These are phyloP conservation scores for Paraconiothyrium brasiliense DNA, from an alignment of 2,329 filamentous ascomycete species.

Conservation along the genomic window DNA sequence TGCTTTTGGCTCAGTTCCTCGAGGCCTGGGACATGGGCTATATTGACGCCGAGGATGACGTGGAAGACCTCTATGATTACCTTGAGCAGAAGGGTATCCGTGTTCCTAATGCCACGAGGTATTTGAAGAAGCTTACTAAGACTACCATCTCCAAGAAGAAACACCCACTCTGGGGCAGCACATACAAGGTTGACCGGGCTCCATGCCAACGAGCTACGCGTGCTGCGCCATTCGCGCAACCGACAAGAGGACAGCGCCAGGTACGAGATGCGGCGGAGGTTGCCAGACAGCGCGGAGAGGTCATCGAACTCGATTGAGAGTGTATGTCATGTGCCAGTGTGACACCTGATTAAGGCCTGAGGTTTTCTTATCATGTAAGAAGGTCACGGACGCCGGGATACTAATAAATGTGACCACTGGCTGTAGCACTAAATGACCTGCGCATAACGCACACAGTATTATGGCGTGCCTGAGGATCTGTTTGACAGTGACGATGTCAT, in stretches of 20 bases:
- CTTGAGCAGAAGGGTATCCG: constrained; percentile 18
- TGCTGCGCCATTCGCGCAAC: too few species aligned
- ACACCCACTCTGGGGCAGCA: constrained; percentile 1
- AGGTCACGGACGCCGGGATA: not conserved
- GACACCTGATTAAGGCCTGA: not conserved
- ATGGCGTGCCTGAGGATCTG: not conserved
- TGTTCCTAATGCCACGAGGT: constrained; percentile 9
- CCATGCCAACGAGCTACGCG: not conserved
- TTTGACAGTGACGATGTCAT: not conserved
- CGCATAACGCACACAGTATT: not conserved
- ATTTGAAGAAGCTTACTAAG: constrained; percentile 5
- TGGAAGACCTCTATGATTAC: constrained; percentile 26
- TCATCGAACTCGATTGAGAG: not conserved
- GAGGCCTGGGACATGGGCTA: constrained; percentile 39
- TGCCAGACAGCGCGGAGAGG: not conserved
- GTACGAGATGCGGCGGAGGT: not conserved
- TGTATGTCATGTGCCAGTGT: not conserved
- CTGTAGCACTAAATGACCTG: not conserved
- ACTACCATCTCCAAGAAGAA: not conserved
- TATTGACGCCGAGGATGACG: constrained; percentile 35
- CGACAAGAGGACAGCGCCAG: not conserved
- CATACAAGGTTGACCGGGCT: not conserved
- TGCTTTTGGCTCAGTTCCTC: constrained; percentile 17
- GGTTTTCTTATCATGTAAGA: not conserved
- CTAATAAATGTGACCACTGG: not conserved